Evolutionary conservation across 164 flowering plant genomes (phyloP), one percentile per base, ranked within the genome.

Genomic region (Cinnamomum chago): DNA sequence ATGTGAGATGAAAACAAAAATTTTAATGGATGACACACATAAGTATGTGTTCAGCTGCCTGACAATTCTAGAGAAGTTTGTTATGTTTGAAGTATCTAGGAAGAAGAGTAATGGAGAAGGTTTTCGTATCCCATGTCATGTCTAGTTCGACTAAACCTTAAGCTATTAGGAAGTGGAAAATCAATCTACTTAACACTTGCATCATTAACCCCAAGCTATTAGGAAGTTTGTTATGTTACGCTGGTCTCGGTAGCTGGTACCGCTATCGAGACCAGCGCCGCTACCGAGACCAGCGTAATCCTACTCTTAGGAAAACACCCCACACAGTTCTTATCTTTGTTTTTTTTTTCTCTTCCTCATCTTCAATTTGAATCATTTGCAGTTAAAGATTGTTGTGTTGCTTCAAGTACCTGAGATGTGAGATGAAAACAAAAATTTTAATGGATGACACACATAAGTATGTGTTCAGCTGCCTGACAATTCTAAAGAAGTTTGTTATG

Each of bases 61-160:
- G 33, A 30, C 4, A 30, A 30, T 3, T 30, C 73, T 89, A 93
- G 79, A 90, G 94, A 90, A 90, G 75, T 30, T 90, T 92, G 85
- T 81, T 90, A 85, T 92, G 95, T 84, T 92, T 92, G 88, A 90
- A 92, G 83, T 80, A 85, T 77, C 80, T 88, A 17, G 97, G 97
- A 22, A 93, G 88, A 52, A 90, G 84, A 75, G 70, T 82, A 74
- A 75, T 78, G 76, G 97, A 80, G 78, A 90, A 89, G 64, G 76
- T 55, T 68, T 84, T 84, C 5, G 86, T 89, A 85, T 91, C 92
- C 96, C 90, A 89, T 0, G 90, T 89, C 47, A 93, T 74, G 78
- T 30, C 33, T 30, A 30, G 1, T 30, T 30, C 4, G 4, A 30
- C 33, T 30, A 30, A 30, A 3, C 5, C 4, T 30, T 30, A 30